These are phyloP conservation scores for Metschnikowia reukaufii DNA, from an alignment of 805 yeast species.

Conservation along the genomic window DNA sequence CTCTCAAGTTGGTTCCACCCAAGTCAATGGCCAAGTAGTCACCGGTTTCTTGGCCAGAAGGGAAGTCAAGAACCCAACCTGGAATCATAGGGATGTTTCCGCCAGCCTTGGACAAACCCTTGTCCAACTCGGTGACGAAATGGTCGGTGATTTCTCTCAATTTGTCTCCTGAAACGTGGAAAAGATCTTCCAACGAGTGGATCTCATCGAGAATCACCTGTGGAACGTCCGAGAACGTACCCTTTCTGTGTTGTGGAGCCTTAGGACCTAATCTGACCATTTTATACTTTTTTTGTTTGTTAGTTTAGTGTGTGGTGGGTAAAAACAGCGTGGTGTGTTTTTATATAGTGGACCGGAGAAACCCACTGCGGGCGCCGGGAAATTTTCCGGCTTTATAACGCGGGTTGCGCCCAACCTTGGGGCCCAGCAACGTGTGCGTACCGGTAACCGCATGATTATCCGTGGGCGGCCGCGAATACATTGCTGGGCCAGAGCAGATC, in stretches of 20 bases:
- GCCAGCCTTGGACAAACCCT: constrained; percentile 73
- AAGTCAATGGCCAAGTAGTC: constrained; percentile 89
- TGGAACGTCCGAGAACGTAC: constrained; percentile 61
- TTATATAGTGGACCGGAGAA: not conserved
- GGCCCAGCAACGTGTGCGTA: constrained; percentile 10
- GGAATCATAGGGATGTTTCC: constrained; percentile 97
- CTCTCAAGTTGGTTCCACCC: constrained; percentile 97
- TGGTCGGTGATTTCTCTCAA: constrained; percentile 69
- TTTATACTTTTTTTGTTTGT: not conserved
- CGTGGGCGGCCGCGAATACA: not conserved
- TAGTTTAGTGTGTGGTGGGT: not conserved
- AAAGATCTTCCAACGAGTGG: constrained; percentile 54
- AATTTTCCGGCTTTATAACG: constrained; percentile 12
- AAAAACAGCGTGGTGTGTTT: not conserved
- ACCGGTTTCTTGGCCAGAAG: constrained; percentile 90
- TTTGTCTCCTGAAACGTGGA: constrained; percentile 60
- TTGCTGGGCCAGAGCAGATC: not conserved
- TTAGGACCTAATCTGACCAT: constrained; percentile 89
- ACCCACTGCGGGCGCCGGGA: constrained; percentile 1
- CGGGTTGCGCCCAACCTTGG: constrained; percentile 6
- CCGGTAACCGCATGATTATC: constrained; percentile 9
- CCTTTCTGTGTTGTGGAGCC: constrained; percentile 77
- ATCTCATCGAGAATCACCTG: constrained; percentile 59
- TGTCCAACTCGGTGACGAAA: constrained; percentile 75
- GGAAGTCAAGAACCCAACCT: constrained; percentile 93